phyloP scores from a whole-genome alignment of 345 rosid genomes.

The Brassica napus region Da-Ae NC_063445.1:290501-291000 shows the following conservation, averaged over 20 bases:
- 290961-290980: not conserved
- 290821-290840: not conserved
- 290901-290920: not conserved
- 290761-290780: no score
- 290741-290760: no score
- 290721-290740: no score
- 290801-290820: not conserved
- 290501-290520: not conserved
- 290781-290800: not conserved
- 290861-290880: not conserved
- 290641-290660: no score
- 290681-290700: no score
- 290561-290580: no score
- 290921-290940: conserved; percentile 9
- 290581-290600: not conserved
- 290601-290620: not conserved
- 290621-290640: no score
- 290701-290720: no score
- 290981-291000: not conserved
- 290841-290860: not conserved
- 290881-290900: not conserved
- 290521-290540: no score
- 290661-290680: no score
- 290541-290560: no score
- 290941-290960: not conserved